phyloP scores from a whole-genome alignment of 768 basidiomycete species.

The Agaricus blazei region DNA sequence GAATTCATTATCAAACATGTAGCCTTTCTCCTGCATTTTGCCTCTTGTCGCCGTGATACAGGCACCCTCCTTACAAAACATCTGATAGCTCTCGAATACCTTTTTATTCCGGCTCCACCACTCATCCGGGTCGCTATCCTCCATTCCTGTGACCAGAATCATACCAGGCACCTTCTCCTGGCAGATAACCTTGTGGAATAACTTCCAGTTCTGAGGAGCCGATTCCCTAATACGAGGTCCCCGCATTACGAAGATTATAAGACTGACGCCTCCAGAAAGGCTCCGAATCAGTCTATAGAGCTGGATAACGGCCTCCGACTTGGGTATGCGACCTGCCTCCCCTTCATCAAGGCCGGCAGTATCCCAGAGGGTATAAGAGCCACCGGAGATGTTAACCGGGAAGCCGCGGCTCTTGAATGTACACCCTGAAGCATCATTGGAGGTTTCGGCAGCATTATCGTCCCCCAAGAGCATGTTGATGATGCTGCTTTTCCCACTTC shows the following conservation, averaged over 20 bases:
- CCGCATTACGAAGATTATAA: constrained; percentile 34
- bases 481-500: constrained; percentile 37
- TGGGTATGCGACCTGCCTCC: constrained; percentile 15
- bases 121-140: constrained; percentile 22
- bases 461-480: constrained; percentile 28
- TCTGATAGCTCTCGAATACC: constrained; percentile 23
- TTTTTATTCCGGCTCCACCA: constrained; percentile 25
- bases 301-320: constrained; percentile 16
- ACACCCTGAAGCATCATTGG: constrained; percentile 26
- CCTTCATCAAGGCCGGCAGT: constrained; percentile 37
- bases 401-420: constrained; percentile 28
- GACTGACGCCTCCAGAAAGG: constrained; percentile 30
- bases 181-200: constrained; percentile 34
- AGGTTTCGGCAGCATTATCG: constrained; percentile 19
- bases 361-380: constrained; percentile 27
- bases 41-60: constrained; percentile 35
- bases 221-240: constrained; percentile 30
- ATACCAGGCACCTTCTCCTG: constrained; percentile 30
- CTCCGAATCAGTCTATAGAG: constrained; percentile 26
- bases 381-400: constrained; percentile 17
- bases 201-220: constrained; percentile 30
- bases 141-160: constrained; percentile 33
- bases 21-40: constrained; percentile 8
- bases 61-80: constrained; percentile 24
- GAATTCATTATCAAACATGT: constrained; percentile 12